Evolutionary conservation across 129 eudicot genomes (phyloP).

Genomic region (Chrysanthemum seticuspe): DNA sequence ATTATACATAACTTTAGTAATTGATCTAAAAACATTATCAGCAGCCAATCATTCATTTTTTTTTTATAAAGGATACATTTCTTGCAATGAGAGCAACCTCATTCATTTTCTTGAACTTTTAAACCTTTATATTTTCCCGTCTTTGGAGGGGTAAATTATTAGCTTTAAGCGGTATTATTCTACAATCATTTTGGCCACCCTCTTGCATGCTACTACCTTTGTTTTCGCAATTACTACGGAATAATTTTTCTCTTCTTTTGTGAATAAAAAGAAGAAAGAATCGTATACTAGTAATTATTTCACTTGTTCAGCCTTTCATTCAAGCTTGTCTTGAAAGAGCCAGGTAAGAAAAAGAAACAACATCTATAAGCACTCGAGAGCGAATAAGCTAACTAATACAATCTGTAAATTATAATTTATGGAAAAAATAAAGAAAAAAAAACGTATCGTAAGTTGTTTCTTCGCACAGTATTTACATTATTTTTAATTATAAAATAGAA

Average conservation of each 20-base stretch:
- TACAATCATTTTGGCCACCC: conserved; percentile 48
- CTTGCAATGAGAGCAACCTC: conserved; percentile 56
- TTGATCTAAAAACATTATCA: neutral
- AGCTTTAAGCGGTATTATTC: conserved; percentile 35
- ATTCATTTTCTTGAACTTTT: conserved; percentile 18
- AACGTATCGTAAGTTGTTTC: too few species aligned
- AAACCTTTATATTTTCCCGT: conserved; percentile 3
- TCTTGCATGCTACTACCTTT: conserved; percentile 33
- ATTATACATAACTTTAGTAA: too few species aligned
- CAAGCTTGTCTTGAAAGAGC: conserved; percentile 32
- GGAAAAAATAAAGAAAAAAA: neutral
- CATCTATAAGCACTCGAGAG: conserved; percentile 2
- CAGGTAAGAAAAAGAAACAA: conserved; percentile 27
- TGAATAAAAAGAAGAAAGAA: conserved; percentile 23
- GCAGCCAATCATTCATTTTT: neutral
- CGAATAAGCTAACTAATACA: conserved; percentile 8
- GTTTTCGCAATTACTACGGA: conserved; percentile 30
- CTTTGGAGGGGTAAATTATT: conserved; percentile 10
- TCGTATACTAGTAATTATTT: conserved; percentile 43
- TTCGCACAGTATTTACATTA: too few species aligned
- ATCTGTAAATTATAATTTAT: neutral
- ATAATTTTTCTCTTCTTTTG: conserved; percentile 27
- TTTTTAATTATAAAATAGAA: too few species aligned
- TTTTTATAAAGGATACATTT: conserved; percentile 31
- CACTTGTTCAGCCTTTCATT: conserved; percentile 36